phyloP scores from a whole-genome alignment of 2,329 filamentous ascomycete species.

The Teratosphaeria pseudoeucalypti region DNA sequence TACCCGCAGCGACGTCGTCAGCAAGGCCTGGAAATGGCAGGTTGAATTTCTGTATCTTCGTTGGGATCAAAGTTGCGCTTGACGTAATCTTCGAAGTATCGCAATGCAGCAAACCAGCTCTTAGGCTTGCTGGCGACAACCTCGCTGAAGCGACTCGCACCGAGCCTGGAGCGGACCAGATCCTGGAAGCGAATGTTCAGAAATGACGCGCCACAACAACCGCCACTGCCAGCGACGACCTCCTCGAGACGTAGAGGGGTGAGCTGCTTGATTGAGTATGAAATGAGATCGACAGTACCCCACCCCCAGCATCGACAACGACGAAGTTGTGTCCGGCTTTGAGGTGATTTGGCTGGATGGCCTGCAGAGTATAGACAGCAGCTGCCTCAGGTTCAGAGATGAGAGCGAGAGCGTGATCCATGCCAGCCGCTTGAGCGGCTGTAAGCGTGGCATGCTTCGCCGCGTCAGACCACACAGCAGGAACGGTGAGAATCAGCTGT shows the following conservation, averaged over 20 bases:
- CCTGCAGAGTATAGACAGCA: conserved; percentile 66
- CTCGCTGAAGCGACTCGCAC: conserved; percentile 52
- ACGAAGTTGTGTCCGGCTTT: conserved; percentile 52
- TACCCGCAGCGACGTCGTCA: conserved; percentile 60
- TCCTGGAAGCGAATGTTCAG: conserved; percentile 71
- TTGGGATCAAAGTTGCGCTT: conserved; percentile 75
- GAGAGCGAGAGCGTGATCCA: conserved; percentile 65
- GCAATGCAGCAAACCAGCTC: conserved; percentile 58
- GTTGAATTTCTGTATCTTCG: conserved; percentile 50
- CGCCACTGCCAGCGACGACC: conserved; percentile 65
- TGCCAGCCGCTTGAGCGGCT: conserved; percentile 64
- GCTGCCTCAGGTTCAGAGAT: conserved; percentile 71
- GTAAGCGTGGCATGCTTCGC: conserved; percentile 72
- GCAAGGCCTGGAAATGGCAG: conserved; percentile 64
- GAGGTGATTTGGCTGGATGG: conserved; percentile 63
- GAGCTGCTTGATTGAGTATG: conserved; percentile 65
- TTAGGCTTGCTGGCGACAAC: conserved; percentile 66
- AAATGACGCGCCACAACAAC: conserved; percentile 64
- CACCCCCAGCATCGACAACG: conserved; percentile 45
- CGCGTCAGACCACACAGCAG: conserved; percentile 70
- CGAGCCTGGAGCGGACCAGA: conserved; percentile 56
- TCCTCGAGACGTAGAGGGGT: conserved; percentile 63
- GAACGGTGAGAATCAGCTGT: conserved; percentile 67
- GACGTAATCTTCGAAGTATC: conserved; percentile 72
- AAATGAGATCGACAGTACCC: conserved; percentile 61